phyloP scores from a whole-genome alignment of 2,329 filamentous ascomycete species.

The Fusarium brevicatenulatum region DNA sequence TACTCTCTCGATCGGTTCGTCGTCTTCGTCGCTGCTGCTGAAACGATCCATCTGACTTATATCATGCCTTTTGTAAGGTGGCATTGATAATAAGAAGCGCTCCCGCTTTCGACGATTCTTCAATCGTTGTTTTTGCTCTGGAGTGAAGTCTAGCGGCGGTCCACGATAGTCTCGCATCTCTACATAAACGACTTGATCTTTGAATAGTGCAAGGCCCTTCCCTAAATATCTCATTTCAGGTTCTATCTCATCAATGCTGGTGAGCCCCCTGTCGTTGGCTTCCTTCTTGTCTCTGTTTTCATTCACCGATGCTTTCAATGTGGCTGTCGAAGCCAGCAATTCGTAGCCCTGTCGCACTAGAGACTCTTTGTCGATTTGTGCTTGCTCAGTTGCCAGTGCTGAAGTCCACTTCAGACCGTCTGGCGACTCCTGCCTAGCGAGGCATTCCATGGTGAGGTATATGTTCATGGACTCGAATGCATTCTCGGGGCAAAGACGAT shows the following conservation, averaged over 20 bases:
- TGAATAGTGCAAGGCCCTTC: neutral
- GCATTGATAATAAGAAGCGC: accelerated
- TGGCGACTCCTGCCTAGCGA: neutral
- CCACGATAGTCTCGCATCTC: neutral
- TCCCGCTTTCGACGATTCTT: neutral
- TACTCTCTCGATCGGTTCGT: neutral
- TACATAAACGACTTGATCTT: neutral
- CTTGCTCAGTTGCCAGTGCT: neutral
- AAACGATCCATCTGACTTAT: accelerated
- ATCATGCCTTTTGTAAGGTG: accelerated
- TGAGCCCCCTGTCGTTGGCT: accelerated
- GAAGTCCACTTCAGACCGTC: neutral
- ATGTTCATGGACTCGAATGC: neutral
- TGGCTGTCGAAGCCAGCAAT: neutral
- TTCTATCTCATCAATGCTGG: neutral
- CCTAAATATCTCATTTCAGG: neutral
- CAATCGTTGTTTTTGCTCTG: neutral
- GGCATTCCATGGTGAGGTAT: neutral
- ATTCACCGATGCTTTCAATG: neutral
- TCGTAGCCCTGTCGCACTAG: neutral
- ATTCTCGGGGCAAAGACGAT: neutral
- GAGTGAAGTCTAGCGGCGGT: neutral
- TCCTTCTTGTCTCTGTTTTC: neutral
- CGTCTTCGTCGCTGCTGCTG: neutral
- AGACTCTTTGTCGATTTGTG: accelerated